Percentiles rank a stretch among this genome's conserved stretches.
phyloP scores from a whole-genome alignment of 2,329 filamentous ascomycete species.

The Pseudomassariella vexata region DNA sequence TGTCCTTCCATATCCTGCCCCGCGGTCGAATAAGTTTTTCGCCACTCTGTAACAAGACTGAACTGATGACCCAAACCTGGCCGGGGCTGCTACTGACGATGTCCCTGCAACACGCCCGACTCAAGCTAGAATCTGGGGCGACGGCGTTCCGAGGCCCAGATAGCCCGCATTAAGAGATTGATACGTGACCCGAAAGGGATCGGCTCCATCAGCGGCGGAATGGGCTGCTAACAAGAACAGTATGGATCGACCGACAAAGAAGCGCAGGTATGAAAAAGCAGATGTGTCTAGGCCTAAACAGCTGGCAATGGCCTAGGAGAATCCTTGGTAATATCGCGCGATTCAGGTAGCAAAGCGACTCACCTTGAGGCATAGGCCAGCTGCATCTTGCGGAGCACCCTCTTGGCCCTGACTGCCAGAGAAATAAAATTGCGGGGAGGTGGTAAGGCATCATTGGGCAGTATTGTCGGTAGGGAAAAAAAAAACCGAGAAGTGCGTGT shows the following conservation, averaged over 20 bases:
- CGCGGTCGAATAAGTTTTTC: slow-evolving; percentile 4
- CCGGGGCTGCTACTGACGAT: too few species aligned
- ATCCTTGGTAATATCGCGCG: too few species aligned
- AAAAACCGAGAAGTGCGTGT: too few species aligned
- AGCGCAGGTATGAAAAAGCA: too few species aligned
- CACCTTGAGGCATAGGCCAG: too few species aligned
- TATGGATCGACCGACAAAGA: neutral
- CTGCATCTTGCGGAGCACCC: too few species aligned
- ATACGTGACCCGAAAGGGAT: slow-evolving; percentile 3
- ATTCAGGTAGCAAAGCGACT: too few species aligned
- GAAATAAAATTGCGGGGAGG: too few species aligned
- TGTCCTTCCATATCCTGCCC: neutral
- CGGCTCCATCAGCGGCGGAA: neutral
- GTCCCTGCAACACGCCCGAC: too few species aligned
- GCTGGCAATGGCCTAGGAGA: slow-evolving; percentile 7
- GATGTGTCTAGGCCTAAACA: slow-evolving; percentile 1
- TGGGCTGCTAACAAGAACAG: neutral
- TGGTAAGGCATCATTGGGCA: too few species aligned
- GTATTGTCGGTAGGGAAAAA: too few species aligned
- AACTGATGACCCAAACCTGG: slow-evolving; percentile 4
- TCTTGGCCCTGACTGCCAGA: too few species aligned
- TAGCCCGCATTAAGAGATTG: slow-evolving; percentile 5
- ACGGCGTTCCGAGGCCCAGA: neutral
- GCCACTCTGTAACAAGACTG: slow-evolving; percentile 6
- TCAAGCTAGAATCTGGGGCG: slow-evolving; percentile 2